Evolutionary conservation across 192 early-diverging fungal species (phyloP).

Genomic region (Coemansia sp.): DNA sequence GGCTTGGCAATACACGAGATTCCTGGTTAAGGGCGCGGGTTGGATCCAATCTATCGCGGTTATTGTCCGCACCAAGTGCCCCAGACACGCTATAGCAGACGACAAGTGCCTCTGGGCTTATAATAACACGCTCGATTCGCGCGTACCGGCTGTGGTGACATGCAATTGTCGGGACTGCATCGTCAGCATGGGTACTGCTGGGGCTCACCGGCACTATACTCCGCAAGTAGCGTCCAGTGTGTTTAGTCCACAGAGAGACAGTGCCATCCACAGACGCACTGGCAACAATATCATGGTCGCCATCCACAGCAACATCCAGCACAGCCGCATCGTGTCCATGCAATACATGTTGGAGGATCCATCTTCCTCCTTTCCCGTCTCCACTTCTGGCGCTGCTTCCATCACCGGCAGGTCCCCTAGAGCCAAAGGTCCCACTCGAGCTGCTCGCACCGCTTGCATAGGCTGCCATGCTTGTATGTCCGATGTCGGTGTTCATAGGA

Average conservation of each 20-base stretch:
- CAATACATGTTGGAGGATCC: constrained; percentile 29
- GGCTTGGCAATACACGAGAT: background rate
- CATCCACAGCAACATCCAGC: constrained; percentile 30
- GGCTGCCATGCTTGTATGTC: constrained; percentile 36
- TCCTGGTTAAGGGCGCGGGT: constrained; percentile 15
- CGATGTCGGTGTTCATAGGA: constrained; percentile 38
- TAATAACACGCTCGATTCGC: constrained; percentile 37
- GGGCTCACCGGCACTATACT: constrained; percentile 18
- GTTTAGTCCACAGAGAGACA: constrained; percentile 29
- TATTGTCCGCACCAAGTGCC: constrained; percentile 2
- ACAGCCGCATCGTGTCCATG: constrained; percentile 44
- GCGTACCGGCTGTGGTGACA: constrained; percentile 17
- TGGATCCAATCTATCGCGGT: constrained; percentile 34
- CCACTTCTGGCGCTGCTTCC: background rate
- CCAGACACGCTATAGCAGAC: constrained; percentile 48
- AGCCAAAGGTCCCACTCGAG: background rate
- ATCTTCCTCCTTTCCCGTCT: constrained; percentile 7
- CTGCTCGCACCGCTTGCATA: constrained; percentile 2
- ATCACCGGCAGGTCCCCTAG: background rate
- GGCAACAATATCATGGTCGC: constrained; percentile 39
- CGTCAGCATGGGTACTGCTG: background rate
- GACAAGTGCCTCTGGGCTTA: constrained; percentile 34
- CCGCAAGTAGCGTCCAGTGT: constrained; percentile 36
- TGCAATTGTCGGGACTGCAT: constrained; percentile 16
- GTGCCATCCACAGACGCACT: constrained; percentile 47